Base-by-base conservation (phyloP, 257 asterid genomes). In the Forsythia suspensa region DNA sequence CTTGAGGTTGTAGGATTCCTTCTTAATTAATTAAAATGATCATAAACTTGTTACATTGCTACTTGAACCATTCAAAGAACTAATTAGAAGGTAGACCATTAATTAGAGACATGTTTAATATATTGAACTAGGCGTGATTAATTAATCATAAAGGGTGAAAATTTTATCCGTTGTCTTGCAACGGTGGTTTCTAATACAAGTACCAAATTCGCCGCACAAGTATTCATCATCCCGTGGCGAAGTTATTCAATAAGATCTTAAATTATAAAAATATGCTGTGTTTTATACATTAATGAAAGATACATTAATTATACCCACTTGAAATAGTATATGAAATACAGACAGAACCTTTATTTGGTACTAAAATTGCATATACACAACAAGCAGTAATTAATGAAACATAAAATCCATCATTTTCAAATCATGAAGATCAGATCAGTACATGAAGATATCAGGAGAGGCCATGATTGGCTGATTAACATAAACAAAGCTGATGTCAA, bases 391-490 rank as follows among this genome's bases (percentile, higher is more conserved):
- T 46, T 13, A 18, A 46, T 46, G 55, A 46, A 0, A 44, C 12
- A 46, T 12, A 12, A 46, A 46, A 46, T 46, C 13, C 55, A 44
- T 46, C 55, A n/a, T n/a, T 10, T 44, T 44, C 52, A 44, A 44
- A 44, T 44, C 52, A 44, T 3, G 52, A 44, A 44, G 11, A n/a
- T 55, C 65, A 55, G 11, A 80, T 88, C 81, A 88, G 74, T 82
- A 84, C 89, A 88, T 79, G 79, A 89, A 80, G 8, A 43, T 86
- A 84, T 88, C 77, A 29, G 77, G 38, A 55, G 90, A 87, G 69
- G 89, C 88, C 88, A 87, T 84, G 69, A 85, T 84, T 13, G 89
- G 91, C 39, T 88, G 90, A 78, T 86, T 86, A 29, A 80, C 81
- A 78, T 81, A 82, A 70, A 75, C n/a, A n/a, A n/a, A n/a, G n/a